Percentiles rank a stretch among this genome's conserved stretches.
Conservation (phyloP, 2,329 filamentous ascomycete genomes). For the Phialophora expanda region DNA sequence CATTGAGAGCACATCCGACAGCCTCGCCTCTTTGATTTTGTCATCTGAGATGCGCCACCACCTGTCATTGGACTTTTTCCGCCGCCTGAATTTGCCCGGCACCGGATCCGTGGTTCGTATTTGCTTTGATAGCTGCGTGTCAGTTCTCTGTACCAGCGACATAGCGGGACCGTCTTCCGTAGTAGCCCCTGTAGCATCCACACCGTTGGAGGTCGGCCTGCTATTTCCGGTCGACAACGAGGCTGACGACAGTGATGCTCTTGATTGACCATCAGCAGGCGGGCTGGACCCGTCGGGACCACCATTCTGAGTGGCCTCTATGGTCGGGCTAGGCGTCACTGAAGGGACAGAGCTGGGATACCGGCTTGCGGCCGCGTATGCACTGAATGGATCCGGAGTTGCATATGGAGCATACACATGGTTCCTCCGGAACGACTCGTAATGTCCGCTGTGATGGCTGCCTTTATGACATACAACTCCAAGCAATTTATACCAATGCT, state of each 20-base stretch:
- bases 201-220: constrained; percentile 30
- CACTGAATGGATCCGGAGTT: constrained; percentile 78
- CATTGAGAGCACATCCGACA: constrained; percentile 87
- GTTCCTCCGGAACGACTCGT: constrained; percentile 93
- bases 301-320: constrained; percentile 46
- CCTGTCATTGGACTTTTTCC: constrained; percentile 68
- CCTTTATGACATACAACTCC: constrained; percentile 93
- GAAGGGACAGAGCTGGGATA: constrained; percentile 60
- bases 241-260: constrained; percentile 34
- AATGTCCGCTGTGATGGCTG: constrained; percentile 94
- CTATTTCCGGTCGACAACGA: constrained; percentile 31
- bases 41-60: constrained; percentile 99
- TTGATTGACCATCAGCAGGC: constrained; percentile 39
- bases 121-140: constrained; percentile 36
- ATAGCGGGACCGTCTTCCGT: constrained; percentile 18
- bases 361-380: constrained; percentile 72
- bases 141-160: constrained; percentile 29
- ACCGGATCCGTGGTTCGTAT: constrained; percentile 38
- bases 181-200: constrained; percentile 4
- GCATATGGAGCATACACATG: constrained; percentile 78
- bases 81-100: constrained; percentile 54
- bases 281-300: constrained; percentile 42
- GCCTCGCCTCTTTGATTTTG: constrained; percentile 93
- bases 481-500: constrained; percentile 80
- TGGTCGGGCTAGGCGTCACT: constrained; percentile 55